Base-by-base conservation (phyloP, 495 filamentous ascomycete species). In the Evernia prunastri region DNA sequence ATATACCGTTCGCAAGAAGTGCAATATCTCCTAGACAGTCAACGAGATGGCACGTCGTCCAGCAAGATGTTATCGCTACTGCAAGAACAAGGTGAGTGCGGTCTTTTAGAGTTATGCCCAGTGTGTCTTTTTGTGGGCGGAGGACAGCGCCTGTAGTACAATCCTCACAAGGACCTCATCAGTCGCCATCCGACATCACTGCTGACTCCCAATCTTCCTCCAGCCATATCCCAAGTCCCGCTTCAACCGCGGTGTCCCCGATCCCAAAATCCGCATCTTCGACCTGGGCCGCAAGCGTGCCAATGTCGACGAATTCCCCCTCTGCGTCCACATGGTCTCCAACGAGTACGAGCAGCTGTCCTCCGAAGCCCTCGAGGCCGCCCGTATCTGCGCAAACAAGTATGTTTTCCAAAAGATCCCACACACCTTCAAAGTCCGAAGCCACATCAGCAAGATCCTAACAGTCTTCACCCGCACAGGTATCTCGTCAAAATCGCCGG, bases 231-330 rank as follows among this genome's bases (percentile, higher is more conserved):
- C 94, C 71, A 97, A 98, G 88, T 96, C 91, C 68, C 90, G 94
- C 68, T 98, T 97, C 89, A 98, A 98, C 87, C 92, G 94, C 84
- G 94, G 94, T 97, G 94, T 98, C 70, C 94, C 94, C 75, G 93
- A 97, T 82, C 89, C 92, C 68, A 97, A 98, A 87, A 97, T 97
- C 75, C 89, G 91, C 73, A 97, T 98, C 87, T 98, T 96, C 86
- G 94, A 98, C 83, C 88, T 97, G 66, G 94, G 94, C 80, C 91
- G 94, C 77, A 98, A 98, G 91, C 90, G 90, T 80, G 94, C 94
- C 69, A 88, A 83, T 81, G 92, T 96, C 75, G 94, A 97, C 78
- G 94, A 98, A 80, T 98, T 98, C 87, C 94, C 94, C 72, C 86
- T 89, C 69, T 96, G 91, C 83, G 87, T 98, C 74, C 94, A 98